Conservation (phyloP, 2,329 filamentous ascomycete species). For the Torrubiella hemipterigena region DNA sequence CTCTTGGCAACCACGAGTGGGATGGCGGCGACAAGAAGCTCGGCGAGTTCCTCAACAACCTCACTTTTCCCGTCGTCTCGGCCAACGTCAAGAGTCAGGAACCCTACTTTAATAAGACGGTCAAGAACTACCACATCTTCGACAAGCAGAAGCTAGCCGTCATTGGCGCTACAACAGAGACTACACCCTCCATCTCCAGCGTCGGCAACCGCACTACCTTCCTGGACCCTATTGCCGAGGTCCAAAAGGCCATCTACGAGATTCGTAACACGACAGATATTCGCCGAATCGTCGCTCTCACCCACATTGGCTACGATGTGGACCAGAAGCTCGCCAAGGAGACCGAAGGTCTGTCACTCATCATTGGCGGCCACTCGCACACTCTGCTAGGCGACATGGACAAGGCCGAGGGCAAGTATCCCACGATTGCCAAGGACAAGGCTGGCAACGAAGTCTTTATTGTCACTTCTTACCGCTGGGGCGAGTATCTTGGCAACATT, state of each 20-base stretch:
- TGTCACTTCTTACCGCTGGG: constrained; percentile 57
- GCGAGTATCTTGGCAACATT: constrained; percentile 56
- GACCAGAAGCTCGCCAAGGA: constrained; percentile 48
- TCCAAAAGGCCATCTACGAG: constrained; percentile 49
- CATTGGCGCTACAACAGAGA: constrained; percentile 52
- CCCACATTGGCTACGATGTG: constrained; percentile 54
- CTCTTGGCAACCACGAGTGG: constrained; percentile 55
- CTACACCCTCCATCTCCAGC: constrained; percentile 44
- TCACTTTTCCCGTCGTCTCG: constrained; percentile 53
- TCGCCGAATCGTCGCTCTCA: constrained; percentile 52
- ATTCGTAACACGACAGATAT: constrained; percentile 50
- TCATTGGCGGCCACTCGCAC: constrained; percentile 52
- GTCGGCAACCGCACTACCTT: constrained; percentile 47
- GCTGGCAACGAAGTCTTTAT: constrained; percentile 57
- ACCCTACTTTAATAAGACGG: constrained; percentile 44
- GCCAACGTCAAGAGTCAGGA: constrained; percentile 53
- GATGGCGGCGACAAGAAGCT: constrained; percentile 52
- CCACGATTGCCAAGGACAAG: constrained; percentile 48
- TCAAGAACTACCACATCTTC: constrained; percentile 55
- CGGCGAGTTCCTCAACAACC: constrained; percentile 47
- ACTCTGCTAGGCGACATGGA: constrained; percentile 48
- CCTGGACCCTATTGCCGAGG: constrained; percentile 41
- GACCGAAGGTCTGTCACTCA: constrained; percentile 53
- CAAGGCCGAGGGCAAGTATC: constrained; percentile 47
- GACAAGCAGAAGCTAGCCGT: constrained; percentile 47